Percentiles rank a stretch among this genome's conserved stretches.
Conservation (phyloP, 805 yeast genomes). For the Candida quercuum region DNA sequence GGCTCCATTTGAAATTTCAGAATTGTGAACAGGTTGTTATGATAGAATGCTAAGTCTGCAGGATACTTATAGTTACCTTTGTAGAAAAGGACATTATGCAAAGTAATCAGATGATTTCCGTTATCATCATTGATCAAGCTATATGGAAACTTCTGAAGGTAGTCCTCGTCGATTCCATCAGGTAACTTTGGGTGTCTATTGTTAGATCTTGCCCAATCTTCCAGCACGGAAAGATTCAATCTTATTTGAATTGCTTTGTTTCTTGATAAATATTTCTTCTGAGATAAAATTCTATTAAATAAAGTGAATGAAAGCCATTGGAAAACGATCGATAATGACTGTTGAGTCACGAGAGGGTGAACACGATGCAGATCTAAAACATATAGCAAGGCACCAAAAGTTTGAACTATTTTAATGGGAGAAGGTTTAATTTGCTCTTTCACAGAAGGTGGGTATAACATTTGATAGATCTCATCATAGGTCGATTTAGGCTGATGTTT, state of each 20-base stretch:
- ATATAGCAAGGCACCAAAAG: conserved; percentile 82
- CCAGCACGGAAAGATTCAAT: conserved; percentile 77
- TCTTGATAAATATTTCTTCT: conserved; percentile 69
- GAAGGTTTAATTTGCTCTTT: conserved; percentile 81
- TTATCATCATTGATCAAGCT: conserved; percentile 27
- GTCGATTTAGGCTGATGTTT: conserved; percentile 37
- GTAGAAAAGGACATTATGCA: conserved; percentile 10
- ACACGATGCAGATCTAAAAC: conserved; percentile 79
- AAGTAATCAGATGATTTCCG: background rate
- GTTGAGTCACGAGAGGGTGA: conserved; percentile 71
- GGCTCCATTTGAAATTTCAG: conserved; percentile 68
- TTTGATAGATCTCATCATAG: conserved; percentile 68
- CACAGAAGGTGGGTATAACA: conserved; percentile 81
- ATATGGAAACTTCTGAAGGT: conserved; percentile 33
- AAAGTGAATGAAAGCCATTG: conserved; percentile 70
- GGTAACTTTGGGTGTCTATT: conserved; percentile 26
- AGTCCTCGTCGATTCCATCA: conserved; percentile 28
- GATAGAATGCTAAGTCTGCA: conserved; percentile 50
- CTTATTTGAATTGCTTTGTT: conserved; percentile 86
- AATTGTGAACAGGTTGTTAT: conserved; percentile 57
- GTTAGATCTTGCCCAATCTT: conserved; percentile 79
- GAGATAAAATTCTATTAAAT: conserved; percentile 67
- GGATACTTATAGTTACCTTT: conserved; percentile 32
- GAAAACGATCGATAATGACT: conserved; percentile 70
- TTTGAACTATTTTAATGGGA: conserved; percentile 79